A percentile compares a stretch with the other conserved stretches of the same genome.
Conservation (phyloP, 106 monocot species). For the Iris macrosiphon region DNA sequence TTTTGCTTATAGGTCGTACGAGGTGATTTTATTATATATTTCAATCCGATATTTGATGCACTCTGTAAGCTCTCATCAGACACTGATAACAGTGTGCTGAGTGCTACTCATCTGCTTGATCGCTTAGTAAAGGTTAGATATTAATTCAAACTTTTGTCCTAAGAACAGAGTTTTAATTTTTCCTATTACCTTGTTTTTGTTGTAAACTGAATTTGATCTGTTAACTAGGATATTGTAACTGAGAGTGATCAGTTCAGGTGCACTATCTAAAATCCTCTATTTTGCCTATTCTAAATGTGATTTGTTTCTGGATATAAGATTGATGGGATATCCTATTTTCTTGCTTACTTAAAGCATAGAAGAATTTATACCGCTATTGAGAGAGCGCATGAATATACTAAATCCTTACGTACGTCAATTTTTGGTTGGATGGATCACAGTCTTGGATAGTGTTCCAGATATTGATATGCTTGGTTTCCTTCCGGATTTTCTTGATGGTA, state of each 20-base stretch:
- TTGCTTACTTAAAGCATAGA: conserved; percentile 63
- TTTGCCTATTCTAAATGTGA: neutral
- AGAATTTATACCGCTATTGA: conserved; percentile 89
- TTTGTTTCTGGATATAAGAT: conserved; percentile 4
- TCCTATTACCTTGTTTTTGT: neutral
- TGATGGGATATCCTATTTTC: conserved; percentile 4
- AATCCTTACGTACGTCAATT: conserved; percentile 87
- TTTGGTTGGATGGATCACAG: conserved; percentile 97
- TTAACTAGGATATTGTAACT: no score
- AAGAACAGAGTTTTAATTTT: neutral
- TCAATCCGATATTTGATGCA: conserved; percentile 95
- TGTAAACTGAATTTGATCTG: conserved; percentile 3
- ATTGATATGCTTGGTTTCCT: conserved; percentile 99
- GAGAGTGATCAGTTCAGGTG: conserved; percentile 99
- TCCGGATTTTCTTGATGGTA: conserved; percentile 99
- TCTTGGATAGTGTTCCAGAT: conserved; percentile 88
- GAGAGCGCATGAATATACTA: conserved; percentile 93
- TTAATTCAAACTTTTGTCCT: neutral
- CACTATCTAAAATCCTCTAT: neutral
- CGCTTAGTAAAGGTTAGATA: conserved; percentile 69
- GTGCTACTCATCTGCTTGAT: conserved; percentile 94
- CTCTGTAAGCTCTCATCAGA: conserved; percentile 94
- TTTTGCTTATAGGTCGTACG: conserved; percentile 64
- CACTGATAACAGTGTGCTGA: conserved; percentile 75
- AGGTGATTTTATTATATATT: conserved; percentile 87